A percentile compares a stretch with the other conserved stretches of the same genome.
Evolutionary conservation across 768 basidiomycete species (phyloP).

Genomic region (Chiua virens): DNA sequence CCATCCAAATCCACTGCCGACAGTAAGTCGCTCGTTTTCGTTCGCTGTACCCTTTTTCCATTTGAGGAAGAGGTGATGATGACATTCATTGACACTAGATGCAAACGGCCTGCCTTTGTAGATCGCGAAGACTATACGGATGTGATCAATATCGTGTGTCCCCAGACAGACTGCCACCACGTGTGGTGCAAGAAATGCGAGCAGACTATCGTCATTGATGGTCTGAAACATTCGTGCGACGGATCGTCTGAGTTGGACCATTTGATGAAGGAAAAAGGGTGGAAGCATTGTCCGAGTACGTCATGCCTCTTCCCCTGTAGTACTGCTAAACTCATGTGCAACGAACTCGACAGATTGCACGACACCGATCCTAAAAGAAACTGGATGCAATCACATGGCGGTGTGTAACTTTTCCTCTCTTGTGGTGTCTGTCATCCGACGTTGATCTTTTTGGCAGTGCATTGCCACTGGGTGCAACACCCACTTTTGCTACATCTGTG

Average conservation of each 20-base stretch:
- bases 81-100: slow-evolving; percentile 36
- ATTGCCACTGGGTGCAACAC: slow-evolving; percentile 58
- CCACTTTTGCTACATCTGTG: slow-evolving; percentile 58
- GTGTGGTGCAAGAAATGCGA: slow-evolving; percentile 65
- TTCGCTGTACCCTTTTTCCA: neutral
- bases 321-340: too few relatives aligned
- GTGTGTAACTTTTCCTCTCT: slow-evolving; percentile 25
- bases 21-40: slow-evolving; percentile 34
- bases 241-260: slow-evolving; percentile 53
- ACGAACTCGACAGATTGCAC: slow-evolving; percentile 35
- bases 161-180: slow-evolving; percentile 45
- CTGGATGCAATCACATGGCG: slow-evolving; percentile 61
- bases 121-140: slow-evolving; percentile 48
- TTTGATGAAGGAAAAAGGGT: slow-evolving; percentile 53
- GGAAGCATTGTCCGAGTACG: slow-evolving; percentile 64
- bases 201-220: slow-evolving; percentile 35
- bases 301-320: neutral
- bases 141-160: slow-evolving; percentile 46
- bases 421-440: too few relatives aligned
- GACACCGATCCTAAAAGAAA: slow-evolving; percentile 50
- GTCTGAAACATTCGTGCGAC: slow-evolving; percentile 56
- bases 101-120: slow-evolving; percentile 47
- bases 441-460: slow-evolving; percentile 37
- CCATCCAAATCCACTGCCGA: slow-evolving; percentile 48
- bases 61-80: neutral